phyloP scores from a whole-genome alignment of 345 rosid species.

The Syzygium jambos region DNA sequence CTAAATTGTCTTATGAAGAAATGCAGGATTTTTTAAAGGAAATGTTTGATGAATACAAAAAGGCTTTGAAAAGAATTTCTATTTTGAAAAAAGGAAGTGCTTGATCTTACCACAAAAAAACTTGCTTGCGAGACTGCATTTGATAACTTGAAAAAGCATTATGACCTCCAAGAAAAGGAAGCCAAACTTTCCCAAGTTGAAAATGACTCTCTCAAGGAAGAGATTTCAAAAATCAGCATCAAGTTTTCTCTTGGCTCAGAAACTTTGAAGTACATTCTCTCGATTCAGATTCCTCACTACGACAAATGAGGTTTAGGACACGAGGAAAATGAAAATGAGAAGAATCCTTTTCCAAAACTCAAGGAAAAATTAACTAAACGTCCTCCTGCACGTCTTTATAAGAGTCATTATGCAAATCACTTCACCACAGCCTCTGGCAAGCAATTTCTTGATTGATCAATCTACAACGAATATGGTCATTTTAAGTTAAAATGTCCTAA shows the following conservation, averaged over 20 bases:
- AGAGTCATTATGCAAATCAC: not conserved
- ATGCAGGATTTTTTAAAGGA: too few relatives aligned
- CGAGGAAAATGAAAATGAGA: not conserved
- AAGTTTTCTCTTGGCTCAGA: not conserved
- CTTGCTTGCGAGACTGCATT: not conserved
- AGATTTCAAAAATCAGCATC: not conserved
- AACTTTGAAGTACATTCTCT: not conserved
- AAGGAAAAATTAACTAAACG: not conserved
- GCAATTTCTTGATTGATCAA: not conserved
- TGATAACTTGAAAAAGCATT: not conserved
- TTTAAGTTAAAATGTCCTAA: not conserved
- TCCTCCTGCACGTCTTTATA: not conserved
- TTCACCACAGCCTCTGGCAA: not conserved
- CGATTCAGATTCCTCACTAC: not conserved
- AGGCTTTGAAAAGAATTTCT: too few relatives aligned
- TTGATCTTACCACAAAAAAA: not conserved
- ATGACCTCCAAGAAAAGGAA: not conserved
- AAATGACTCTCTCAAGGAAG: not conserved
- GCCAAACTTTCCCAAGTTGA: not conserved
- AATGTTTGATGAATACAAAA: too few relatives aligned
- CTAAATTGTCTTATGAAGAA: too few relatives aligned
- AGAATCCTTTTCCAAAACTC: not conserved
- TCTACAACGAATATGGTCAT: not conserved
- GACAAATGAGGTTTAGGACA: not conserved
- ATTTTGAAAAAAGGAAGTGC: too few relatives aligned